Base-by-base conservation (phyloP, 257 asterid genomes). In the Plantago major region DNA sequence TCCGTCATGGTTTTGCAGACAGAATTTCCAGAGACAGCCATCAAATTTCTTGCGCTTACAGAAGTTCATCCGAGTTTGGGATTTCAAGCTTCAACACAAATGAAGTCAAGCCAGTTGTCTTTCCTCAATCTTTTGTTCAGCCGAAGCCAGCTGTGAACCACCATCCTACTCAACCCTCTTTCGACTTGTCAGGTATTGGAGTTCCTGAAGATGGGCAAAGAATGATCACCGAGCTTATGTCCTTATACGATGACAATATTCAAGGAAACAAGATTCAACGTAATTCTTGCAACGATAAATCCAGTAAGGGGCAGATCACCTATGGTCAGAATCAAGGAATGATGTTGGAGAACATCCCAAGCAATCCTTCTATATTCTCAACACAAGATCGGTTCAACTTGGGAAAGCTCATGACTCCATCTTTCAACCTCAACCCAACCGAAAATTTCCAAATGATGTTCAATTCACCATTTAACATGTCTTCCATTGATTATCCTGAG, bases 121-220 rank as follows among this genome's bases (percentile, higher is more conserved):
- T 78, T 51, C 69, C 90, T 60, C 89, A 75, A 59, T 63, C 82
- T 5, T 77, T 78, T 55, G 70, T 55, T 64, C 85, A 79, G 46
- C 58, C 78, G 33, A 82, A 71, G 67, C 67, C 76, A 2, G 66
- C 68, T 37, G 67, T 71, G 46, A 74, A 64, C 28, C 58, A 53
- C 28, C 58, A 53, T 40, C 61, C 79, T 1, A 45, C 44, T 16
- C 71, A 69, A 9, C 65, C 79, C 13, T n/a, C 87, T 1, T 71
- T 79, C 28, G 88, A 80, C 68, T 67, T 85, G 10, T 71, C 90
- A 0, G 92, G 89, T 17, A 55, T 77, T 2, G 87, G 86, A 19
- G 90, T 88, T 42, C 86, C 96, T 1, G 96, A 88, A 68, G 96
- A 83, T n/a, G 96, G 90, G 63, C 86, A 83, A 71, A 81, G 84